Evolutionary conservation across 1,284 basidiomycete genomes (phyloP).

Genomic region (Lignosus rhinocerotis): DNA sequence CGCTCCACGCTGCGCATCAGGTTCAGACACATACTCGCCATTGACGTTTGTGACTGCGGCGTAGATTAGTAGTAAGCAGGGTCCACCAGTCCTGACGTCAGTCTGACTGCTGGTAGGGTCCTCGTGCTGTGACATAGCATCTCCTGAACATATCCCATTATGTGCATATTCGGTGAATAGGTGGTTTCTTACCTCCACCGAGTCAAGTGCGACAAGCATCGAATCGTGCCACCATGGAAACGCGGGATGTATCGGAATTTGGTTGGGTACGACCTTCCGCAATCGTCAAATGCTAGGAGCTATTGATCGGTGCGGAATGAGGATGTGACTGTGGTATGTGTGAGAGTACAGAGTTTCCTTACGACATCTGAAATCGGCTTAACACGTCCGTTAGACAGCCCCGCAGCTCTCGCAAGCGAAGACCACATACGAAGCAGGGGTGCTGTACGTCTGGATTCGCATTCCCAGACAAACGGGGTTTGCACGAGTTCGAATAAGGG

Average conservation of each 20-base stretch:
- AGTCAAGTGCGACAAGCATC: background rate
- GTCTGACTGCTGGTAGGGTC: background rate
- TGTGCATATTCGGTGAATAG: background rate
- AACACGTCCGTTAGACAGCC: background rate
- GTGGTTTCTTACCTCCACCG: background rate
- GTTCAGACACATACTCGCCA: background rate
- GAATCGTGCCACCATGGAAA: background rate
- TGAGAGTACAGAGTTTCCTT: background rate
- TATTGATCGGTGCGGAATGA: background rate
- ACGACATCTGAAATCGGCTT: background rate
- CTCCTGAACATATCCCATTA: background rate
- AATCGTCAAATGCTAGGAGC: background rate
- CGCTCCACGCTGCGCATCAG: background rate
- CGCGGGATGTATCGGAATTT: background rate
- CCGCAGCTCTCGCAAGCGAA: background rate
- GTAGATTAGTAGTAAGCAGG: background rate
- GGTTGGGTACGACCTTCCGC: background rate
- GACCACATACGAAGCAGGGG: constrained; percentile 1
- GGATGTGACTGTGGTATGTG: background rate
- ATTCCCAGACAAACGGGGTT: background rate
- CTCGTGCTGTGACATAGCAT: background rate
- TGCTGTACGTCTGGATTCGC: background rate
- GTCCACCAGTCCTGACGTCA: background rate
- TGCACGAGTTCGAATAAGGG: background rate
- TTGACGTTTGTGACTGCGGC: background rate